A percentile compares a stretch with the other conserved stretches of the same genome.
These are phyloP conservation scores for Camelina sativa DNA, from an alignment of 345 rosid species.

Conservation along the genomic window DNA sequence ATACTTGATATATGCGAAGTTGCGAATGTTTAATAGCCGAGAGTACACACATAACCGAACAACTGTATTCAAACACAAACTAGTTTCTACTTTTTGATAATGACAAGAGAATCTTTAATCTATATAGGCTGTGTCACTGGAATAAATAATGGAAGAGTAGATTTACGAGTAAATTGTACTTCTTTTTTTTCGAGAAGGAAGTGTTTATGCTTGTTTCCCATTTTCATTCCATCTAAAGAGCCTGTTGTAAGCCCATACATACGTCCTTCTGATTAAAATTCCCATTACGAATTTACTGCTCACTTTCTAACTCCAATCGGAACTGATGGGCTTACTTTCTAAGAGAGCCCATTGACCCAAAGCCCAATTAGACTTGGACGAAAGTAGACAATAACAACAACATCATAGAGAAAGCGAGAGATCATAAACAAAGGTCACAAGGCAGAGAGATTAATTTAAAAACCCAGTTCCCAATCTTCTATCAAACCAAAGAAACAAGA, in stretches of 20 bases:
- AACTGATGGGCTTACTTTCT: background rate
- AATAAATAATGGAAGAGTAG: no score
- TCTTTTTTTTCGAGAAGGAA: no score
- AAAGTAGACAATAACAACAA: constrained; percentile 2
- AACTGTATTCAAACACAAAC: no score
- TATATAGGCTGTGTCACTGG: no score
- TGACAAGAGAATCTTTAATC: no score
- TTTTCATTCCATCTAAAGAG: no score
- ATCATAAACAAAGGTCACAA: background rate
- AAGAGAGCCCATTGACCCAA: background rate
- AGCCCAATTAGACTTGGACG: background rate
- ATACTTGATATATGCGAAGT: background rate
- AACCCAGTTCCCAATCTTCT: constrained; percentile 22
- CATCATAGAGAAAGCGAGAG: background rate
- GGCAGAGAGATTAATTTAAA: constrained; percentile 17
- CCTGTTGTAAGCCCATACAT: background rate
- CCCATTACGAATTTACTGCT: background rate
- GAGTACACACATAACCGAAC: no score
- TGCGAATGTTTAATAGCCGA: background rate
- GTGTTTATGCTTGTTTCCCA: no score
- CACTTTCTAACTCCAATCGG: background rate
- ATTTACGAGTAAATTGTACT: no score
- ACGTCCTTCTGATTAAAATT: background rate
- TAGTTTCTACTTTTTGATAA: no score
- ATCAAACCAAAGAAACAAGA: constrained; percentile 16